Percentiles rank a stretch among this genome's conserved stretches.
Evolutionary conservation across 768 basidiomycete species (phyloP).

Genomic region (Auricularia sp.): DNA sequence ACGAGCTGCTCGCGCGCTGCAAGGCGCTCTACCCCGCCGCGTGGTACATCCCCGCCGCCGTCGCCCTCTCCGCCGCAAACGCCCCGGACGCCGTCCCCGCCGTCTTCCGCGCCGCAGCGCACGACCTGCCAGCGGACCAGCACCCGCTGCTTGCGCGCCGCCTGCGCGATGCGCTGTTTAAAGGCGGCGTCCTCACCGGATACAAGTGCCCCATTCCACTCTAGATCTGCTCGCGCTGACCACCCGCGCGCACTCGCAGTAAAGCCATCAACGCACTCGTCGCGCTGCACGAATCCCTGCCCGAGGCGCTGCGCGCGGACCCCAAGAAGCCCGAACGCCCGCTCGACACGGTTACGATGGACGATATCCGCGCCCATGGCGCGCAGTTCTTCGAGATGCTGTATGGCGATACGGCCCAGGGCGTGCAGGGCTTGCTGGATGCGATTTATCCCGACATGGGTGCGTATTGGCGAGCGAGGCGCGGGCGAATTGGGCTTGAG

Average conservation of each 20-base stretch:
- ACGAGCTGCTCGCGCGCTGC: not conserved
- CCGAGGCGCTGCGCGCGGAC: conserved; percentile 37
- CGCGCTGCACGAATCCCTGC: conserved; percentile 40
- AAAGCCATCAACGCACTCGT: conserved; percentile 51
- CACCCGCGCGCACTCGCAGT: not conserved
- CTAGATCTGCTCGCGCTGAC: not conserved
- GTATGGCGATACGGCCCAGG: conserved; percentile 46
- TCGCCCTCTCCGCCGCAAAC: conserved; percentile 49
- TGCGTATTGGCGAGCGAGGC: conserved; percentile 17
- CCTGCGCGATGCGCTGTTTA: conserved; percentile 43
- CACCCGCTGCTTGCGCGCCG: not conserved
- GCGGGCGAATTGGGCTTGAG: no score
- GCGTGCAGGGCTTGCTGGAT: conserved; percentile 39
- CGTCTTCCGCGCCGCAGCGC: not conserved
- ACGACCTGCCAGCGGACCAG: not conserved
- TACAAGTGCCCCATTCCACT: conserved; percentile 32
- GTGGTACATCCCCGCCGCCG: conserved; percentile 35
- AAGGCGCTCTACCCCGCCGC: not conserved
- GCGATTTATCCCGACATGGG: conserved; percentile 55
- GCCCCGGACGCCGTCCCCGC: conserved; percentile 31
- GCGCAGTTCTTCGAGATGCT: conserved; percentile 33
- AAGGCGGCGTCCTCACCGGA: conserved; percentile 47
- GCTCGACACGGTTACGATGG: conserved; percentile 27
- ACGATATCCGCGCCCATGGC: conserved; percentile 35
- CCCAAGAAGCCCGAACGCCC: conserved; percentile 32